Evolutionary conservation across 1,284 basidiomycete genomes (phyloP).

Genomic region (Grifola frondosa): DNA sequence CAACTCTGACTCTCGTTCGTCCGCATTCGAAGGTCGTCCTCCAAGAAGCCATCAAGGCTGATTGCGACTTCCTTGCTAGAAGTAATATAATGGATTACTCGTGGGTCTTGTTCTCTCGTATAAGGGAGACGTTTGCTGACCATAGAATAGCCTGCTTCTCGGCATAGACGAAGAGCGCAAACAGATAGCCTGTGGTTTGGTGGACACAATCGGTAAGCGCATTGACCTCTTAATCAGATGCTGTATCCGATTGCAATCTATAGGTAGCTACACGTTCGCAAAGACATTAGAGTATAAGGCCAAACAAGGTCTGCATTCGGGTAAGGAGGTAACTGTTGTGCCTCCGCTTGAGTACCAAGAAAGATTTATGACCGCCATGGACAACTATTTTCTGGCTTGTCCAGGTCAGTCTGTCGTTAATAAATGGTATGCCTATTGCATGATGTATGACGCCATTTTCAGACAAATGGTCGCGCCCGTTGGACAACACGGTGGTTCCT

Average conservation of each 20-base stretch:
- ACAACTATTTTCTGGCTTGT: conserved; percentile 69
- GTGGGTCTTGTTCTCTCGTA: conserved; percentile 38
- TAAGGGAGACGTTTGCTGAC: neutral
- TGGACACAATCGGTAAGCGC: conserved; percentile 71
- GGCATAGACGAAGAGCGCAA: conserved; percentile 64
- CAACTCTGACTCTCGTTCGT: conserved; percentile 59
- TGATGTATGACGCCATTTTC: neutral
- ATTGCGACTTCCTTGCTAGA: conserved; percentile 69
- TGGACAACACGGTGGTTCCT: conserved; percentile 30
- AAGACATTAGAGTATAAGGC: conserved; percentile 79
- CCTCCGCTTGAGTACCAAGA: conserved; percentile 72
- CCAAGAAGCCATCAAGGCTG: conserved; percentile 62
- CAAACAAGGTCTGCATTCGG: conserved; percentile 64
- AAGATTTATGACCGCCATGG: conserved; percentile 64
- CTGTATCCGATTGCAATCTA: conserved; percentile 1
- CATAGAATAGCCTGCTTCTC: conserved; percentile 50
- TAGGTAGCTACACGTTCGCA: conserved; percentile 73
- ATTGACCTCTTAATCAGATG: neutral
- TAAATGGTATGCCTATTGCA: neutral
- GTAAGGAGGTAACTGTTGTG: conserved; percentile 70
- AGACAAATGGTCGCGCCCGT: conserved; percentile 40
- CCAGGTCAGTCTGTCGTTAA: conserved; percentile 46
- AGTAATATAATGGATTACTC: conserved; percentile 87
- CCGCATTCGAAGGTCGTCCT: conserved; percentile 72
- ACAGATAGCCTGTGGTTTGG: conserved; percentile 71